Percentiles rank a stretch among this genome's conserved stretches.
Conservation (phyloP, 2,329 filamentous ascomycete species). For the Penicillium fuscoglaucum region DNA sequence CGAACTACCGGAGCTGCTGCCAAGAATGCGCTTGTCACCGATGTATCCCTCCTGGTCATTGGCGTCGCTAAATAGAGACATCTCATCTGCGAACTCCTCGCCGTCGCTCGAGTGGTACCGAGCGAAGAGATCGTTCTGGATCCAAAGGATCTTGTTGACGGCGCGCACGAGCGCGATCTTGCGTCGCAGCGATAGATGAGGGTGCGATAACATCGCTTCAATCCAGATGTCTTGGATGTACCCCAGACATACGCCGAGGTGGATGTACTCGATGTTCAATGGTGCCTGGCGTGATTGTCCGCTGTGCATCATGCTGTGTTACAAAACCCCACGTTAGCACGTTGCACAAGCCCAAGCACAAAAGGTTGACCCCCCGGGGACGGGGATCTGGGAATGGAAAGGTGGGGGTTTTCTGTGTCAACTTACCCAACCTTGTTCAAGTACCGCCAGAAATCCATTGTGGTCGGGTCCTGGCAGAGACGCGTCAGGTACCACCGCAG, state of each 20-base stretch:
- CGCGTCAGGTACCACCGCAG: constrained; percentile 71
- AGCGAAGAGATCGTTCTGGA: constrained; percentile 84
- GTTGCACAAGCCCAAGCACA: neutral
- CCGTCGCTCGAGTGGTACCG: constrained; percentile 75
- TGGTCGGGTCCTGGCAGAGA: constrained; percentile 71
- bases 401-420: neutral
- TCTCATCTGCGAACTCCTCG: constrained; percentile 56
- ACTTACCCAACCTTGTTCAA: constrained; percentile 76
- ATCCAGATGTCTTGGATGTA: constrained; percentile 77
- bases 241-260: constrained; percentile 69
- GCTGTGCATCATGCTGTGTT: constrained; percentile 71
- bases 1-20: constrained; percentile 31
- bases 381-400: neutral
- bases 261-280: constrained; percentile 77
- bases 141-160: constrained; percentile 79
- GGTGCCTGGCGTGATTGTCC: constrained; percentile 70
- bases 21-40: constrained; percentile 60
- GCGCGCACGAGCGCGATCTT: constrained; percentile 76
- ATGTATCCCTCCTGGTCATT: constrained; percentile 63
- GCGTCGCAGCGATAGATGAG: constrained; percentile 63
- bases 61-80: constrained; percentile 44
- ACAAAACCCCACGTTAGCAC: neutral
- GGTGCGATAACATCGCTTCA: constrained; percentile 72
- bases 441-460: constrained; percentile 80
- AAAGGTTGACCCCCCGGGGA: no score